Percentiles rank a stretch among this genome's conserved stretches.
Conservation (phyloP, 352 stramenopile species). For the Globisporangium abappressorium region DNA sequence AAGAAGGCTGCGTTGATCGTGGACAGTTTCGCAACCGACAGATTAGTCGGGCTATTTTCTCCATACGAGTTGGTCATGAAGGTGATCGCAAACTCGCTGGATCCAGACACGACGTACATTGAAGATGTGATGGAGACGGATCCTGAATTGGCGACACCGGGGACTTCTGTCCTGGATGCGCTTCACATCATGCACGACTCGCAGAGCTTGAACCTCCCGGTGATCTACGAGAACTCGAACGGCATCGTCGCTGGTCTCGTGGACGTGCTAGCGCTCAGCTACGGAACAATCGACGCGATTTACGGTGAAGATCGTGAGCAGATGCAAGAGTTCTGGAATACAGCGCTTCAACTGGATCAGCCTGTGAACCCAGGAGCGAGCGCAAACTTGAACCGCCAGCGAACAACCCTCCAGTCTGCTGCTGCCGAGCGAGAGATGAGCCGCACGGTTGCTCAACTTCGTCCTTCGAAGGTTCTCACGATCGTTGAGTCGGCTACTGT, state of each 20-base stretch:
- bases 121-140: constrained; percentile 90
- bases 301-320: constrained; percentile 86
- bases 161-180: constrained; percentile 76
- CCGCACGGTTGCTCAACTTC: constrained; percentile 77
- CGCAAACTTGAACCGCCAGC: constrained; percentile 33
- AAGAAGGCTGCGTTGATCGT: constrained; percentile 94
- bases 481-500: constrained; percentile 77
- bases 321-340: constrained; percentile 90
- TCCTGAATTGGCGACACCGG: constrained; percentile 65
- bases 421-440: constrained; percentile 65
- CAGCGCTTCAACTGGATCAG: constrained; percentile 75
- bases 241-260: constrained; percentile 78
- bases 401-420: constrained; percentile 56
- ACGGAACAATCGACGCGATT: constrained; percentile 85
- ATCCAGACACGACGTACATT: constrained; percentile 87
- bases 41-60: constrained; percentile 95
- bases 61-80: constrained; percentile 97
- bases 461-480: constrained; percentile 88
- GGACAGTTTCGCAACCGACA: constrained; percentile 79
- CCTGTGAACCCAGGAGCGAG: constrained; percentile 41
- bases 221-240: constrained; percentile 53
- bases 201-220: constrained; percentile 77
- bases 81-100: constrained; percentile 92
- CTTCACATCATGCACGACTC: constrained; percentile 90
- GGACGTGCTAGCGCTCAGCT: constrained; percentile 83